Base-by-base conservation (phyloP, 768 basidiomycete genomes). In the Paxillus involutus region DNA sequence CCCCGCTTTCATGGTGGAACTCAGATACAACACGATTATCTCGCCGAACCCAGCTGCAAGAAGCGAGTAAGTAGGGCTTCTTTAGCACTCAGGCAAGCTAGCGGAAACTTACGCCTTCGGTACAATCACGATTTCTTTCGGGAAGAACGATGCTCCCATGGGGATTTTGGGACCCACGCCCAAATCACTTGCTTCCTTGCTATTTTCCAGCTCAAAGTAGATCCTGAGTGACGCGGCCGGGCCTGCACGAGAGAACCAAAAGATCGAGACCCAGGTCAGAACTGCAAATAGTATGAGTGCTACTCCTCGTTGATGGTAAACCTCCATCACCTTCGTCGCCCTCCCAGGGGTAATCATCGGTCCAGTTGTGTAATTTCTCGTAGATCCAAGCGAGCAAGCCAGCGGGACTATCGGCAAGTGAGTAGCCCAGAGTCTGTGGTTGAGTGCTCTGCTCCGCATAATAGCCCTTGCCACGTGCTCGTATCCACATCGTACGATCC, bases 241-340 rank as follows among this genome's bases (percentile, higher is more conserved):
- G 0, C 83, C 83, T 0, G 78, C 73, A 11, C 78, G 76, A 8
- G 83, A 84, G 66, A 85, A 84, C 72, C 75, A 79, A 60, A 80
- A 83, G 11, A 83, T 71, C 3, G 81, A 83, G 21, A 83, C 63
- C 83, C 84, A 86, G 0, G 80, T 82, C 32, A 86, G 59, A 1
- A 85, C 84, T 84, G 51, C 13, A 63, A 19, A 16, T 21, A 7
- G 1, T 24, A 61, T 58, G 8, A 60, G 21, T 21, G 26, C 26
- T 26, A 6, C 13, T 30, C 3, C 24, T 29, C 37, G 13, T 21
- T 2, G 17, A 12, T 21, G n/a, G 3, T 5, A 16, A 1, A 7
- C 3, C 0, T 14, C 62, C 2, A 16, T 79, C 21, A 63, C 84
- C 72, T 68, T 84, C 80, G 26, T 85, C 83, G 44, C 81, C 80